Conservation (phyloP, 83 land plant species). For the Larix sibirica region DNA sequence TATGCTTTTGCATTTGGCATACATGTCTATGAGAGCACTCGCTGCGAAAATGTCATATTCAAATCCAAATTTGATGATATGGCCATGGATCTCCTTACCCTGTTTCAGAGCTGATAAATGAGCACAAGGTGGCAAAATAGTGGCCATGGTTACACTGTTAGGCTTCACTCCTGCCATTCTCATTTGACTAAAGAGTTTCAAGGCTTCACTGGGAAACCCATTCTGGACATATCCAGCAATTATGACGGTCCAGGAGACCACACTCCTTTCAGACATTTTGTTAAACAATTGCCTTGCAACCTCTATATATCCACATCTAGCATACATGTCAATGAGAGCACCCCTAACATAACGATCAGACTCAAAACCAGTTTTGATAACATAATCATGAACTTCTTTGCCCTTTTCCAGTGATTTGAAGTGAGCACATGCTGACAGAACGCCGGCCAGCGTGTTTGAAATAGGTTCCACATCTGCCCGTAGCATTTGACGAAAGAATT, state of each 20-base stretch:
- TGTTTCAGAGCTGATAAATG: conserved; percentile 39
- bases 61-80: conserved; percentile 33
- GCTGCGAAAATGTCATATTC: conserved; percentile 26
- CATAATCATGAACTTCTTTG: conserved; percentile 11
- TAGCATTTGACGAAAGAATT: conserved; percentile 16
- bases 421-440: conserved; percentile 6
- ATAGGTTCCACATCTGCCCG: neutral
- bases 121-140: conserved; percentile 23
- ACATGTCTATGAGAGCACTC: conserved; percentile 68
- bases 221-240: conserved; percentile 14
- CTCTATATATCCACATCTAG: conserved; percentile 5
- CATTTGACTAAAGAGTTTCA: conserved; percentile 21
- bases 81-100: conserved; percentile 66
- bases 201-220: conserved; percentile 7
- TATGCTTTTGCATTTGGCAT: conserved; percentile 52
- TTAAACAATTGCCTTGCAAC: conserved; percentile 15
- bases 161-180: neutral
- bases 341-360: neutral
- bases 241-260: conserved; percentile 28
- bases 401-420: neutral
- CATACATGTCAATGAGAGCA: conserved; percentile 10
- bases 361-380: neutral
- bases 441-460: neutral
- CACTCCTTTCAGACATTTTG: neutral
- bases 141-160: conserved; percentile 14